A percentile compares a stretch with the other conserved stretches of the same genome.
Conservation (phyloP, 805 yeast species). For the Lachancea thermotolerans region DNA sequence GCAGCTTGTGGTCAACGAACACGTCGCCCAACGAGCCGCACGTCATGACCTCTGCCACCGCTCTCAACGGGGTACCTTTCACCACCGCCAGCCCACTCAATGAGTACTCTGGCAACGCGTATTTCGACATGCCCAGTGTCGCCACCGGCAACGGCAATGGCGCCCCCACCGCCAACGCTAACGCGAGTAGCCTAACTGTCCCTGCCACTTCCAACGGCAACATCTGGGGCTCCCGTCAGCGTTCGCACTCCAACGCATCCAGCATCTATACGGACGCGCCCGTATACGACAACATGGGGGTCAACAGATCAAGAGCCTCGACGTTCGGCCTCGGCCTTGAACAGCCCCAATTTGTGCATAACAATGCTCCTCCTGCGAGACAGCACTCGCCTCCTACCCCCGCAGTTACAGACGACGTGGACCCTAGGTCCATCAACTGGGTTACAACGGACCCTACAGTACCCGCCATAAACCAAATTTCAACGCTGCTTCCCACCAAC, state of each 20-base stretch:
- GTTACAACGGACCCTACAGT: slow-evolving; percentile 67
- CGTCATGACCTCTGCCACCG: background rate
- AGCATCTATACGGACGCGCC: slow-evolving; percentile 30
- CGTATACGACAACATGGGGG: slow-evolving; percentile 18
- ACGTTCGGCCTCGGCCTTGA: slow-evolving; percentile 15
- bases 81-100: slow-evolving; percentile 14
- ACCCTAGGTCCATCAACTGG: slow-evolving; percentile 50
- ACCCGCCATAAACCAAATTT: slow-evolving; percentile 68
- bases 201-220: slow-evolving; percentile 13
- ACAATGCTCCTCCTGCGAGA: slow-evolving; percentile 11
- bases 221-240: slow-evolving; percentile 17
- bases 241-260: slow-evolving; percentile 31
- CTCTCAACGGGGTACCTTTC: background rate
- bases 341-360: slow-evolving; percentile 13
- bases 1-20: slow-evolving; percentile 24
- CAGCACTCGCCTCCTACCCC: slow-evolving; percentile 25
- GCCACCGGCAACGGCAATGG: background rate
- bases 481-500: slow-evolving; percentile 66
- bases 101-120: slow-evolving; percentile 17
- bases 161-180: slow-evolving; percentile 4
- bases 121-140: slow-evolving; percentile 14
- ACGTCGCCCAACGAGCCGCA: slow-evolving; percentile 15
- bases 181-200: slow-evolving; percentile 13
- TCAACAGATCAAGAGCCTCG: slow-evolving; percentile 19
- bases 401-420: slow-evolving; percentile 49